Evolutionary conservation across 768 basidiomycete species (phyloP), one percentile per base, ranked within the genome.

Genomic region (Trametes punicea): DNA sequence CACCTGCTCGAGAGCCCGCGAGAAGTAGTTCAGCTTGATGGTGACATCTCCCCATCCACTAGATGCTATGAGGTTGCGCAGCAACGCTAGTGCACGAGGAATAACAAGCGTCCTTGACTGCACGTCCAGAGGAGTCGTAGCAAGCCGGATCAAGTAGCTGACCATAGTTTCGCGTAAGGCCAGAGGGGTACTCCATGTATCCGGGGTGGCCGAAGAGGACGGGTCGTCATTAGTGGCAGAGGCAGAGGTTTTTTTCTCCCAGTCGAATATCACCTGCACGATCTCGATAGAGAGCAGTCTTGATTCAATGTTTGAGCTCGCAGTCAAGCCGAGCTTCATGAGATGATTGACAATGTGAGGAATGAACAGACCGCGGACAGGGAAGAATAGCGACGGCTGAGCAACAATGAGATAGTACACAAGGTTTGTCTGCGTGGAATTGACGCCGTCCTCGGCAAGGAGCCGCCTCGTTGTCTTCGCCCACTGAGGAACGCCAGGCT

Each of bases 381-480:
- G 87, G 75, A 88, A 98, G 73, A 98, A 99, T 8, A 97, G 77
- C 49, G 92, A 81, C 0, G 90, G 84, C 57, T 98, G 93, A 57
- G 93, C 89, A 59, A 93, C 87, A 54, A 99, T 87, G 51, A 99
- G 82, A 59, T 95, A 88, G 67, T 97, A 99, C 48, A 98, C 89
- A 59, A 81, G 79, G 57, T 88, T 83, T 50, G 89, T 80, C 57
- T 94, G 82, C 40, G 81, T 74, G 44, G 81, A 77, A 25, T 81
- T 79, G 47, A 81, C 80, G 2, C 88, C 88, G 67, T 99, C 97
- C 71, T 99, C 97, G 16, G 87, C 82, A 33, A 99, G 78, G 29
- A 97, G 77, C 42, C 87, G 82, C 39, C 94, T 81, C 2, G 93
- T 93, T 11, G 85, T 85, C 65, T 80, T 84, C 4, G 94, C 94